Percentiles rank a stretch among this genome's conserved stretches.
These are phyloP conservation scores for Bullera alba DNA, from an alignment of 768 basidiomycete genomes.

Conservation along the genomic window DNA sequence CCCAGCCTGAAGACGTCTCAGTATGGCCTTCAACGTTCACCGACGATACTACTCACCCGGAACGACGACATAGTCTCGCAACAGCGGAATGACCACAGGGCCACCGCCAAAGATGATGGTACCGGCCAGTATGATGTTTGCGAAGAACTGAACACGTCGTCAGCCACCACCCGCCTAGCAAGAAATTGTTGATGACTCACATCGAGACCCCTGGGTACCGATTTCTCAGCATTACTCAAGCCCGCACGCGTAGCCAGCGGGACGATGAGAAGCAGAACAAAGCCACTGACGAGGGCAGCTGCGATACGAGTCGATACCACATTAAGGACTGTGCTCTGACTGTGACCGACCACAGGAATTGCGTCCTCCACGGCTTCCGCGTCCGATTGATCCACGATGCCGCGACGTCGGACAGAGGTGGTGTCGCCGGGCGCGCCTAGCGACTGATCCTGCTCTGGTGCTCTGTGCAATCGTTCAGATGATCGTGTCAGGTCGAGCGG, in stretches of 20 bases:
- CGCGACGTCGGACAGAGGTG: no score
- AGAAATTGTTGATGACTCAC: constrained; percentile 1
- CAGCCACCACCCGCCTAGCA: not conserved
- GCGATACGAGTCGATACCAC: constrained; percentile 8
- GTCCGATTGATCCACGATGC: no score
- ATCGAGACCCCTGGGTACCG: constrained; percentile 8
- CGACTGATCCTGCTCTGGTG: no score
- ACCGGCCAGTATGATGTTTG: constrained; percentile 26
- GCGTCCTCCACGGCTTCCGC: no score
- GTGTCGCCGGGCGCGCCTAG: no score
- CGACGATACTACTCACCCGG: constrained; percentile 26
- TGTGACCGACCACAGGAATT: no score
- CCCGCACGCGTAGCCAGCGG: constrained; percentile 11
- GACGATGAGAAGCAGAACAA: constrained; percentile 19
- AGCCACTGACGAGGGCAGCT: constrained; percentile 9
- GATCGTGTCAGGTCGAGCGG: no score
- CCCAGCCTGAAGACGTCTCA: constrained; percentile 47
- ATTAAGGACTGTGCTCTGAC: no score
- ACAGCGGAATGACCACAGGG: constrained; percentile 56
- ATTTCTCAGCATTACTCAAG: constrained; percentile 5
- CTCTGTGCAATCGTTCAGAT: no score
- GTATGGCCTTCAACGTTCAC: not conserved
- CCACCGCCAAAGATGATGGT: constrained; percentile 48
- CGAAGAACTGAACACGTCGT: constrained; percentile 10
- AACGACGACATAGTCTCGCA: constrained; percentile 54